Base-by-base conservation (phyloP, 177 flowering plant species). In the Vitis hybrid region DNA sequence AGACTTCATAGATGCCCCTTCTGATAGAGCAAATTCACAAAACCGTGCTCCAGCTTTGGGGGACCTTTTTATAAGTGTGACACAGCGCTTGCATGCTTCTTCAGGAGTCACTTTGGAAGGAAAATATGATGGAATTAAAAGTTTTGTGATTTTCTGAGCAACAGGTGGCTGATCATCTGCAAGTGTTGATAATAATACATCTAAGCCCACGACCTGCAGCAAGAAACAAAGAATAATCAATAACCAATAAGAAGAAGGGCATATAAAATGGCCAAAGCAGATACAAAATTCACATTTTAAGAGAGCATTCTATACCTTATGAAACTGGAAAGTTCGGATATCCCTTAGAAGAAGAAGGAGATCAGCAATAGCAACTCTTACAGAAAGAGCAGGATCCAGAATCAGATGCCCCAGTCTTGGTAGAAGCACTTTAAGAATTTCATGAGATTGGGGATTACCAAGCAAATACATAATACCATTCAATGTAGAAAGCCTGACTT, bases 401-500 rank as follows among this genome's bases (percentile, higher is more conserved):
- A 96, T 86, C 78, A 93, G 76, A 73, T 82, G 84, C 3, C 94
- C 84, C 61, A 92, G 58, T 78, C 97, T 88, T 55, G 99, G 94
- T 75, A 96, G 82, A 73, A 94, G 91, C 68, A 94, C 97, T 84
- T 89, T 94, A 18, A 96, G 88, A 68, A 96, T 72, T 76, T 94
- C 95, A 78, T 90, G 99, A 76, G 94, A 80, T 70, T 87, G 97
- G n/a, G 98, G 97, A 76, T 93, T 96, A 6, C 90, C 97, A 72
- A 96, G 87, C 78, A 96, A 78, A 82, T 92, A 92, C 45, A 85
- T 80, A 14, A 96, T 76, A 39, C 98, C 99, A 77, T 82, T 88
- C 73, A 94, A 68, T 29, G 91, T 83, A 19, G 97, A 87, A 73
- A 92, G 82, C 73, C 97, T 86, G 70, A 96, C 97, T 65, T 87